Percentiles rank a stretch among this genome's conserved stretches.
Conservation (phyloP, 73 alveolate species). For the Paramecium bursaria region DNA sequence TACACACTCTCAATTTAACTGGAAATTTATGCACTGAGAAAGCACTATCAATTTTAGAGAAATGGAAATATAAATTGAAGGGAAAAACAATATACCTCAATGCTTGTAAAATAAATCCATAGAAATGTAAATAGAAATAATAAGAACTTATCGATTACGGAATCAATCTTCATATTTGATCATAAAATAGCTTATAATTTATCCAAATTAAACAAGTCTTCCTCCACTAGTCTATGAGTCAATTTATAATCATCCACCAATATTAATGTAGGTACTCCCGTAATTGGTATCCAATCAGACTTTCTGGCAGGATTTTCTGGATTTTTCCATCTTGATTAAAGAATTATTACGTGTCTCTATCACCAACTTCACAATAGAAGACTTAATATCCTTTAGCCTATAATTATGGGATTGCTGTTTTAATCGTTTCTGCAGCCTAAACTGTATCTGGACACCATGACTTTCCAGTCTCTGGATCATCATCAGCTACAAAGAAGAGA, state of each 20-base stretch:
- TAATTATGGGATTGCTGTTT: too few species aligned
- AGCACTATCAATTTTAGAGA: constrained; percentile 8
- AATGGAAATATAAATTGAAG: not conserved
- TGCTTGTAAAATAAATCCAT: constrained; percentile 32
- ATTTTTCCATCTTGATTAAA: too few species aligned
- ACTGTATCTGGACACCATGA: constrained; percentile 27
- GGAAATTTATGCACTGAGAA: constrained; percentile 20
- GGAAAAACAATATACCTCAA: constrained; percentile 21
- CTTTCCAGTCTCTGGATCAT: not conserved
- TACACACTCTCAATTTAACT: constrained; percentile 39
- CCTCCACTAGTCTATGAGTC: constrained; percentile 8
- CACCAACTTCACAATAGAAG: too few species aligned
- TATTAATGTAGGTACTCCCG: constrained; percentile 26
- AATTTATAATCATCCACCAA: constrained; percentile 20
- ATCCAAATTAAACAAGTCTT: constrained; percentile 12
- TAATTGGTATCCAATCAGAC: constrained; percentile 15
- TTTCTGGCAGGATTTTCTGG: constrained; percentile 52
- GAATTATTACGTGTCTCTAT: too few species aligned
- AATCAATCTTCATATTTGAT: too few species aligned
- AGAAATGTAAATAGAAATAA: too few species aligned
- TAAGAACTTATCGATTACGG: too few species aligned
- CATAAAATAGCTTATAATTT: too few species aligned
- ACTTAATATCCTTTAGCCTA: too few species aligned
- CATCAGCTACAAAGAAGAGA: not conserved
- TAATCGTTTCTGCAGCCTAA: not conserved